Base-by-base conservation (phyloP, 495 filamentous ascomycete genomes). In the Penicillium crystallinum region DNA sequence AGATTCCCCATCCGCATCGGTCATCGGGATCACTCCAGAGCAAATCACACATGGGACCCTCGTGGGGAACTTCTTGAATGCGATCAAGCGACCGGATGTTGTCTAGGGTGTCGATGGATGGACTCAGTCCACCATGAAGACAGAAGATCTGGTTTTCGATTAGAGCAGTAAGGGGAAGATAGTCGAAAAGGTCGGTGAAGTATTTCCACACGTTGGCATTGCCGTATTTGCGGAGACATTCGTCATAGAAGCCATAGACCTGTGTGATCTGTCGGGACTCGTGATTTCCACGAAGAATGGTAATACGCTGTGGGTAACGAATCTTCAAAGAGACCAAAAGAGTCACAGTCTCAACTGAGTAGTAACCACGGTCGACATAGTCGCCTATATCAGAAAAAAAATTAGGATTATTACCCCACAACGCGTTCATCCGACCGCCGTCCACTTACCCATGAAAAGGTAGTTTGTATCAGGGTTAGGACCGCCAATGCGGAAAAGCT, bases 101-200 rank as follows among this genome's bases (percentile, higher is more conserved):
- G 75, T 98, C 93, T 30, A 98, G 84, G 22, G 93, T 97, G 70
- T 98, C 93, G 63, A 98, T 97, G 66, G 88, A 93, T 29, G 93
- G 93, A 46, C 89, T 95, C 48, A 98, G 80, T 54, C 93, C 93
- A 61, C 93, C 93, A 74, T 98, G 93, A 46, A 98, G 84, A 75
- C 93, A 98, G 83, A 98, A 98, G 71, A 98, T 98, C 78, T 98
- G 93, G 75, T 96, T 97, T 75, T 98, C 92, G 75, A 98, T 98
- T 56, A 98, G 82, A 53, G 93, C 93, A 56, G 93, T 98, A 66
- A 98, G 85, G 57, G 93, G 93, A 35, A 98, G 90, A 74, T 91
- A 98, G 76, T 98, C 93, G 77, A 98, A 97, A 30, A 98, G 84
- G 68, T 98, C 93, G 61, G 93, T 97, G 72, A 97, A 98, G 76